Evolutionary conservation across 1,284 basidiomycete genomes (phyloP), one percentile per base, ranked within the genome.

Genomic region (Leccinum pseudoinsigne): DNA sequence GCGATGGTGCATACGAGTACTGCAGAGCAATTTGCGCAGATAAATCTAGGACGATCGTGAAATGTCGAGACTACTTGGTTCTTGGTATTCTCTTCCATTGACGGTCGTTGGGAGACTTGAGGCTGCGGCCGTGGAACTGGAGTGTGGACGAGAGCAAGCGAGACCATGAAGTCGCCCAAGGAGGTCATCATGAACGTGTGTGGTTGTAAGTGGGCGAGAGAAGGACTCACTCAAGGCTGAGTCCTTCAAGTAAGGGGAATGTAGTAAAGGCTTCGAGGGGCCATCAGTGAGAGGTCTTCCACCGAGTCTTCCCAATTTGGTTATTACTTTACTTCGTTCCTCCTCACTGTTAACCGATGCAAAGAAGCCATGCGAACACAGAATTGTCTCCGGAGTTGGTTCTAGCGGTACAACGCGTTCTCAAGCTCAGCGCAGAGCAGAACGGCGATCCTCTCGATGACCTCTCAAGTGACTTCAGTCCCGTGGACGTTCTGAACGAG

Each of bases 381-480:
- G 83, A 85, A 54, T 79, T 91, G 11, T 84, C 89, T 21, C 83
- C 81, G 60, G 88, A 92, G 71, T 77, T 91, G 57, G 78, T 90
- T 58, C 74, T 87, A 45, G 83, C 87, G 4, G 88, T 92, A 61
- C 85, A 90, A 68, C 84, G 86, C 64, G 82, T 90, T 57, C 79
- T 92, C 5, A 83, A 90, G 59, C 68, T 85, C 21, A 77, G 84
- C 55, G 69, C 78, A 4, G 78, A 75, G 2, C 71, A 79, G 12
- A 79, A 80, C 36, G 66, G 66, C 1, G 86, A 89, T 69, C 81
- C 83, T 38, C 76, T 90, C 9, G 87, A 90, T 68, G 79, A 77
- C 34, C 76, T 89, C 57, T 81, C 85, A 0, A 80, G 80, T 56
- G 79, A 83, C 57, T 90, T 92, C 74, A 82, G 80, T 68, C 78